These are phyloP conservation scores for Otatea glauca DNA, from an alignment of 176 grass and related monocot genomes.

Conservation along the genomic window DNA sequence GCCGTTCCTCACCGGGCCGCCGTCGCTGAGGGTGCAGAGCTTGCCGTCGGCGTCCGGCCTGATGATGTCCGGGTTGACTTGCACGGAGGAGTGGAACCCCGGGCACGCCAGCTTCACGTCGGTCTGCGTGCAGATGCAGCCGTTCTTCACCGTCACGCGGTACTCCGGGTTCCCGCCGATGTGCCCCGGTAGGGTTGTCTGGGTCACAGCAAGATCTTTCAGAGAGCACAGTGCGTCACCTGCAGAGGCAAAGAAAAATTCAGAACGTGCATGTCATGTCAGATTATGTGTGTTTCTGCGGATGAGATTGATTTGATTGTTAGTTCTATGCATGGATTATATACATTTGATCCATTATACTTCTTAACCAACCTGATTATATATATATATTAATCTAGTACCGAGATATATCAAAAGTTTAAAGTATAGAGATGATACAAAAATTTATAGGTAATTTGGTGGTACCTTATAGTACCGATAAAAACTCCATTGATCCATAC, in stretches of 20 bases:
- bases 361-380: no score
- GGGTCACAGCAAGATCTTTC: neutral
- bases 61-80: neutral
- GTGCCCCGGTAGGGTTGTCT: neutral
- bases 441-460: no score
- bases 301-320: no score
- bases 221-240: neutral
- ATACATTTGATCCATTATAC: no score
- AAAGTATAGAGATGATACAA: no score
- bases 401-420: no score
- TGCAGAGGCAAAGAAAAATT: neutral
- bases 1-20: neutral
- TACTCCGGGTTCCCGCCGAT: neutral
- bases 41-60: neutral
- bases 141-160: neutral
- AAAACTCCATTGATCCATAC: no score
- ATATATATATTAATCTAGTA: no score
- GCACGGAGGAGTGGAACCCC: neutral
- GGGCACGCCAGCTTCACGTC: conserved; percentile 4
- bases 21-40: neutral
- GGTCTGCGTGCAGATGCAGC: conserved; percentile 16
- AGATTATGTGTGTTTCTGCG: neutral
- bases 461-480: no score
- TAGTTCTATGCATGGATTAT: no score
- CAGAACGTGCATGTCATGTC: neutral